Evolutionary conservation across 1,139 yeast genomes (phyloP).

Genomic region (Candida gigantensis): DNA sequence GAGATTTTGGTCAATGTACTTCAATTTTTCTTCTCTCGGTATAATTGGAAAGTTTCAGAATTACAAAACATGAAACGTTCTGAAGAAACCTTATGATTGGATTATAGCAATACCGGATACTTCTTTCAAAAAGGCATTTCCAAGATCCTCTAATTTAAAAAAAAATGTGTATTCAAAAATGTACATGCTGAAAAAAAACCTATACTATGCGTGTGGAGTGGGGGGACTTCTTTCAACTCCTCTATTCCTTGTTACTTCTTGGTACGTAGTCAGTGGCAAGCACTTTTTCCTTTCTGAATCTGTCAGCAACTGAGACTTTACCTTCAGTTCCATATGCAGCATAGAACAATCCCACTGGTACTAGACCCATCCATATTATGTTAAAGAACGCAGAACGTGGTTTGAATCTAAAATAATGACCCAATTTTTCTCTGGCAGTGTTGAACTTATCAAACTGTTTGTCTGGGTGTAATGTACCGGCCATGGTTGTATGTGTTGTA

Average conservation of each 20-base stretch:
- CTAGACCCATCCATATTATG: conserved; percentile 37
- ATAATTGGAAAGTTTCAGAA: no score
- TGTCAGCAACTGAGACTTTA: conserved; percentile 31
- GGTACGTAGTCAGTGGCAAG: conserved; percentile 45
- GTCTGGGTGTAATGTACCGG: conserved; percentile 49
- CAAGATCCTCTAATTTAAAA: no score
- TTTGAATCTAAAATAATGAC: conserved; percentile 47
- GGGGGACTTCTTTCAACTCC: background rate
- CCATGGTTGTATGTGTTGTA: conserved; percentile 27
- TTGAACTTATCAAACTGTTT: conserved; percentile 46
- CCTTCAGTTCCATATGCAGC: conserved; percentile 44
- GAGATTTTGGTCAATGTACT: no score
- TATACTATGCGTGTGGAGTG: no score
- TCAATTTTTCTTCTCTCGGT: no score
- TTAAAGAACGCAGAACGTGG: conserved; percentile 41
- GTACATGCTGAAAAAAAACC: no score
- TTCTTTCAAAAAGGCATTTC: no score
- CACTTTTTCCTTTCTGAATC: conserved; percentile 38
- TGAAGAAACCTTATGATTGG: no score
- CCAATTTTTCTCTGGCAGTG: conserved; percentile 43
- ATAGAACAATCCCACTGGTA: conserved; percentile 40
- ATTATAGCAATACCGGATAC: no score
- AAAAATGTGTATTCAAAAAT: no score
- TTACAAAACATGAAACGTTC: no score
- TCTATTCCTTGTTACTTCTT: conserved; percentile 37